Conservation (phyloP, 768 basidiomycete genomes). For the Phallus indusiatus region DNA sequence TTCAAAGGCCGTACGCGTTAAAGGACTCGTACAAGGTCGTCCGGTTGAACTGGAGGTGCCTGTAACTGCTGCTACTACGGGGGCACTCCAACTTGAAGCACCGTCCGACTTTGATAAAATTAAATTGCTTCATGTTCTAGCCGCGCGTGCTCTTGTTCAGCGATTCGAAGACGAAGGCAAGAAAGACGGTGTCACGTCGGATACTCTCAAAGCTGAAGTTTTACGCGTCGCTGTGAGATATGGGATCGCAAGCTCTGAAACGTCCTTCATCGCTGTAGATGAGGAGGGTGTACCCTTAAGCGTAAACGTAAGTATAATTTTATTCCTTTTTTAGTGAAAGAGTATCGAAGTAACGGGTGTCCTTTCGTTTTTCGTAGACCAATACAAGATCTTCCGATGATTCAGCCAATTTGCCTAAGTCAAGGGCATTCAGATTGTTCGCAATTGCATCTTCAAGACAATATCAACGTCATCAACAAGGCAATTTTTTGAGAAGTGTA, state of each 20-base stretch:
- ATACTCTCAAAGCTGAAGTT: slow-evolving; percentile 36
- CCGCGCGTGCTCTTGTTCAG: slow-evolving; percentile 44
- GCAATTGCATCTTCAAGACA: too few relatives aligned
- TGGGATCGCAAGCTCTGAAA: slow-evolving; percentile 41
- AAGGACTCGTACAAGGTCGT: slow-evolving; percentile 6
- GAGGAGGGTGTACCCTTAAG: slow-evolving; percentile 1
- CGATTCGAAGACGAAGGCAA: slow-evolving; percentile 31
- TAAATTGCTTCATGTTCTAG: slow-evolving; percentile 41
- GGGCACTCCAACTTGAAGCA: too few relatives aligned
- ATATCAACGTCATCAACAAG: too few relatives aligned
- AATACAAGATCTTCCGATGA: too few relatives aligned
- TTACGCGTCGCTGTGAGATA: slow-evolving; percentile 42
- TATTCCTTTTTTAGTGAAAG: too few relatives aligned
- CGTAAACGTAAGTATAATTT: too few relatives aligned
- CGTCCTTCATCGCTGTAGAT: slow-evolving; percentile 50
- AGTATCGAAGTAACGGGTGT: too few relatives aligned
- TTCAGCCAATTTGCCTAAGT: too few relatives aligned
- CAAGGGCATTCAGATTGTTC: too few relatives aligned
- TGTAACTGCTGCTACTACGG: background rate
- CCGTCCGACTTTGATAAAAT: background rate
- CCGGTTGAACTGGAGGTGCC: slow-evolving; percentile 12
- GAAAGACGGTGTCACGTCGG: slow-evolving; percentile 6
- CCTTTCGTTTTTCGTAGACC: too few relatives aligned
- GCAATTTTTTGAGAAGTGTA: too few relatives aligned
- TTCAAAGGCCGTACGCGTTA: slow-evolving; percentile 1